These are phyloP conservation scores for Mayamaea pseudoterrestris DNA, from an alignment of 108 stramenopile genomes.

Conservation along the genomic window DNA sequence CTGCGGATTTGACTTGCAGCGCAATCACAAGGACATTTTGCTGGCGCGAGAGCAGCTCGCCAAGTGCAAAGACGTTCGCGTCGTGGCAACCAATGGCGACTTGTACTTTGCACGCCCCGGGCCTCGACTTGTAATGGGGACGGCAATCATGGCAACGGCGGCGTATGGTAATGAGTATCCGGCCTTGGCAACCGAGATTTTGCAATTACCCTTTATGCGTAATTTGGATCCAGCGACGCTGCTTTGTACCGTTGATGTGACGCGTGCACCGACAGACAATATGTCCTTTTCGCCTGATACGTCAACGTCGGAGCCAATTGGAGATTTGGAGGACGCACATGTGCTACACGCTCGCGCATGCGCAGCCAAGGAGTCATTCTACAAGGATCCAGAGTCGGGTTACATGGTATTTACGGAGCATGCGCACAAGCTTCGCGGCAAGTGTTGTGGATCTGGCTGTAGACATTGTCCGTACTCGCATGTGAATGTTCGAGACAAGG, in stretches of 20 bases:
- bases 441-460: constrained; percentile 88
- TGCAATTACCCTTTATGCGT: constrained; percentile 21
- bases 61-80: constrained; percentile 36
- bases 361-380: constrained; percentile 23
- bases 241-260: not conserved
- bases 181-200: constrained; percentile 27
- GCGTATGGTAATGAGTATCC: constrained; percentile 36
- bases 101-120: constrained; percentile 81
- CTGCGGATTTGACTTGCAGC: constrained; percentile 82
- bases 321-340: constrained; percentile 22
- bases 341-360: constrained; percentile 50
- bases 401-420: constrained; percentile 82
- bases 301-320: not conserved
- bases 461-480: constrained; percentile 88
- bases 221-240: not conserved
- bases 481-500: constrained; percentile 61
- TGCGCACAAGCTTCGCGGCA: constrained; percentile 71
- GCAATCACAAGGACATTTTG: constrained; percentile 48
- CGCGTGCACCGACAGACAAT: not conserved
- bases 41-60: constrained; percentile 18
- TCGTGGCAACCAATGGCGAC: constrained; percentile 51
- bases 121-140: constrained; percentile 53
- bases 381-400: constrained; percentile 77
- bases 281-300: not conserved
- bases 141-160: constrained; percentile 58